These are phyloP conservation scores for Xylariaceae sp. DNA, from an alignment of 2,329 filamentous ascomycete species.

Conservation along the genomic window DNA sequence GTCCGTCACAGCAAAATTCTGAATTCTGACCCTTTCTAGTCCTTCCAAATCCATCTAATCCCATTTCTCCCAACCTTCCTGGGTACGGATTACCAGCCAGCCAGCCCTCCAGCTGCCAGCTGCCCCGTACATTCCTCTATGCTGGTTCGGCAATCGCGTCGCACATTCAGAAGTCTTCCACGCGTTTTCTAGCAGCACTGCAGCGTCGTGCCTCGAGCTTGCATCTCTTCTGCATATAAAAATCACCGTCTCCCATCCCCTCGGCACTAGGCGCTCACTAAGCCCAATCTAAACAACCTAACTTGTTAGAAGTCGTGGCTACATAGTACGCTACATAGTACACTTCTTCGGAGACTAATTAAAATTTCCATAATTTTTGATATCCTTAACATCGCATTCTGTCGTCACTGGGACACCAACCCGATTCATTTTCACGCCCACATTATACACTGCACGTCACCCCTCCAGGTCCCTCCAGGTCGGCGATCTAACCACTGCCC, in stretches of 20 bases:
- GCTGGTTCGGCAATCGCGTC: slow-evolving; percentile 30
- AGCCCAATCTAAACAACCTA: slow-evolving; percentile 37
- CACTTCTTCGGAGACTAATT: slow-evolving; percentile 26
- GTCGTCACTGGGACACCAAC: slow-evolving; percentile 23
- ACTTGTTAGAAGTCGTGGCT: slow-evolving; percentile 26
- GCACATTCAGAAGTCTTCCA: slow-evolving; percentile 29
- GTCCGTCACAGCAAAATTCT: background rate
- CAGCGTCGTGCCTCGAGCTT: slow-evolving; percentile 34
- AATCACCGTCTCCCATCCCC: slow-evolving; percentile 32
- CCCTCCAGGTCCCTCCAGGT: slow-evolving; percentile 24
- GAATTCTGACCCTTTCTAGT: background rate
- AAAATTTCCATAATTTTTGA: slow-evolving; percentile 19
- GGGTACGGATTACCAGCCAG: background rate
- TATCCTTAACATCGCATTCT: slow-evolving; percentile 25
- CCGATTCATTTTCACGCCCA: background rate
- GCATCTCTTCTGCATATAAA: slow-evolving; percentile 37
- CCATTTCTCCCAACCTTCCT: background rate
- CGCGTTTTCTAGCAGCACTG: slow-evolving; percentile 29
- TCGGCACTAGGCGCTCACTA: slow-evolving; percentile 38
- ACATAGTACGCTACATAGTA: too few species aligned
- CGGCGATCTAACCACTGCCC: slow-evolving; percentile 8
- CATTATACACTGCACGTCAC: slow-evolving; percentile 23
- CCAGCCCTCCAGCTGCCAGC: slow-evolving; percentile 16
- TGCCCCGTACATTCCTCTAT: slow-evolving; percentile 28
- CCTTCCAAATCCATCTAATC: background rate